phyloP scores from a whole-genome alignment of 345 rosid species.

The Eucalyptus tenuipes region DNA sequence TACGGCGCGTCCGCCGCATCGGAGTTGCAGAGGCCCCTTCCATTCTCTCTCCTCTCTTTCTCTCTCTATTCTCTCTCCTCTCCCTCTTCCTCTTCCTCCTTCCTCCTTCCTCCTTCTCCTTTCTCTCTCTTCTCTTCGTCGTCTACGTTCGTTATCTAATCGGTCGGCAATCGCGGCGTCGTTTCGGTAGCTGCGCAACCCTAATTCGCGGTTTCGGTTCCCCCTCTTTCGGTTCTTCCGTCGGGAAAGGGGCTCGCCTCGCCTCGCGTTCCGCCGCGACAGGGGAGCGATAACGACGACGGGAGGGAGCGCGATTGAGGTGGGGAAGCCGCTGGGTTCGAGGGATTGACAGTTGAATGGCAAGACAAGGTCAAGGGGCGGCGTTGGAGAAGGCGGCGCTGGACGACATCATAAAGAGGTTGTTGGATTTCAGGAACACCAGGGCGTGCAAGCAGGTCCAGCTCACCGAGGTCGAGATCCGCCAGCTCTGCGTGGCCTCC shows the following conservation, averaged over 20 bases:
- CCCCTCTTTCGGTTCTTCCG: background rate
- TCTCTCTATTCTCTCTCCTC: background rate
- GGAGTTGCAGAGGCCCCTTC: slow-evolving; percentile 3
- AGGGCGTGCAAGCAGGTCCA: slow-evolving; percentile 70
- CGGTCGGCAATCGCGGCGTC: background rate
- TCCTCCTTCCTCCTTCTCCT: background rate
- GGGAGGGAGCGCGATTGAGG: background rate
- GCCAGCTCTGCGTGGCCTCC: slow-evolving; percentile 55
- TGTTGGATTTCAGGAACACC: slow-evolving; percentile 50
- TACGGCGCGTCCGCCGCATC: slow-evolving; percentile 10
- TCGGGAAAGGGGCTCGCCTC: background rate
- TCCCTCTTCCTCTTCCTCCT: background rate
- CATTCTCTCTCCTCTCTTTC: background rate
- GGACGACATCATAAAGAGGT: slow-evolving; percentile 55
- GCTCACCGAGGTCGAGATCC: slow-evolving; percentile 83
- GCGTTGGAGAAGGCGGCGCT: slow-evolving; percentile 37
- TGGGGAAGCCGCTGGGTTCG: background rate
- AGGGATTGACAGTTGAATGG: background rate
- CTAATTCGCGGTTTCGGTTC: background rate
- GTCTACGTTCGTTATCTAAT: background rate
- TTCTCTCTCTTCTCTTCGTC: background rate
- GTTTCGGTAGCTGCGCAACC: background rate
- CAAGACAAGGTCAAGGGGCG: slow-evolving; percentile 15
- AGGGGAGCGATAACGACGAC: background rate
- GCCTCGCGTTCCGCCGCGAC: background rate